Evolutionary conservation across 345 rosid species (phyloP).

Genomic region (Lepidium africanum): DNA sequence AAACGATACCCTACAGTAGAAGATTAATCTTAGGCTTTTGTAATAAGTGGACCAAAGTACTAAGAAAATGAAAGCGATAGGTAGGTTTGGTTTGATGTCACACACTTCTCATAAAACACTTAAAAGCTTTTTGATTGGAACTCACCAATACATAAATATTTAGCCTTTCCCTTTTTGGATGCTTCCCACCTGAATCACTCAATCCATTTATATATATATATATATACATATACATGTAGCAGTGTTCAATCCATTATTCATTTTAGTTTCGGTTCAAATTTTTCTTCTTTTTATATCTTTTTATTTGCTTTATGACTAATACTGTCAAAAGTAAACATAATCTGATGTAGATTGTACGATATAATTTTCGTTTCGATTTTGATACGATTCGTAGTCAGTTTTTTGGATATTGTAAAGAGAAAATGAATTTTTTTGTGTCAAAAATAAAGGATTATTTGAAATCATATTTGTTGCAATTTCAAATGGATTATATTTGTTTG

Average conservation of each 20-base stretch:
- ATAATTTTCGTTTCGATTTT: too few species aligned
- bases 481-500: too few species aligned
- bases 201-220: background rate
- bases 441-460: too few species aligned
- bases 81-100: constrained; percentile 32
- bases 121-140: constrained; percentile 25
- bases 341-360: background rate
- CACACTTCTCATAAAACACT: constrained; percentile 17
- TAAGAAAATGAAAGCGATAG: constrained; percentile 22
- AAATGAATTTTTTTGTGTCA: too few species aligned
- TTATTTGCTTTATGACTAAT: too few species aligned
- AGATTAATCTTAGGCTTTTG: constrained; percentile 2
- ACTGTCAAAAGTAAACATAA: too few species aligned
- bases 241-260: background rate
- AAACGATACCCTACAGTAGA: constrained; percentile 7
- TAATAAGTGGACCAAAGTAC: constrained; percentile 23
- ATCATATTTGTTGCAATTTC: too few species aligned
- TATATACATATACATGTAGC: too few species aligned
- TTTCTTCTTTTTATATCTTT: too few species aligned
- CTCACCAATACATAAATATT: background rate
- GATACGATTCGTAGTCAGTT: too few species aligned
- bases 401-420: too few species aligned
- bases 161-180: constrained; percentile 14
- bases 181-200: constrained; percentile 1
- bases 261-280: background rate